A percentile compares a stretch with the other conserved stretches of the same genome.
phyloP scores from a whole-genome alignment of 164 flowering plant genomes.

The Macadamia integrifolia region DNA sequence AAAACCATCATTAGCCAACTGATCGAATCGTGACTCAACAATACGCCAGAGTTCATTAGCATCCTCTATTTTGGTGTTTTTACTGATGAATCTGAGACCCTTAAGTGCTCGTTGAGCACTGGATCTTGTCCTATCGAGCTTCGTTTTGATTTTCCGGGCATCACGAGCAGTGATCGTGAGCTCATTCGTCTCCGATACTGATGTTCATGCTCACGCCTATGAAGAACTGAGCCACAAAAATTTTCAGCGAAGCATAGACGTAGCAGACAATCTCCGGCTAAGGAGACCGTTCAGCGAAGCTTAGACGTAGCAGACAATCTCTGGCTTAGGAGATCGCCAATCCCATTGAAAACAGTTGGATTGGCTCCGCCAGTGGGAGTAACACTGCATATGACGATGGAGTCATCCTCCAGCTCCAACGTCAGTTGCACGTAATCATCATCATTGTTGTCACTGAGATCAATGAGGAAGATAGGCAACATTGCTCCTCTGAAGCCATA shows the following conservation, averaged over 20 bases:
- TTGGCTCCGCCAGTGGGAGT: constrained; percentile 33
- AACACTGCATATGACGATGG: constrained; percentile 51
- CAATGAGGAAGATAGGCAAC: constrained; percentile 15
- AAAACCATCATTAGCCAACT: too few relatives aligned
- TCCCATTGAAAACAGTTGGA: constrained; percentile 1
- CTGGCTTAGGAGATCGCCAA: constrained; percentile 21
- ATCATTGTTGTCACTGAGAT: constrained; percentile 29
- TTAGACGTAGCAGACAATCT: constrained; percentile 42
- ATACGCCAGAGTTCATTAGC: too few relatives aligned
- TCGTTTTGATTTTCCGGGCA: constrained; percentile 44
- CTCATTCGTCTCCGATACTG: constrained; percentile 26
- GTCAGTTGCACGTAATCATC: constrained; percentile 75
- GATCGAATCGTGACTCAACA: too few relatives aligned
- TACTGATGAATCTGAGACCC: too few relatives aligned
- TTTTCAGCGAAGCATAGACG: constrained; percentile 15
- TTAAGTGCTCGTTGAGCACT: constrained; percentile 31
- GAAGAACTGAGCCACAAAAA: constrained; percentile 55
- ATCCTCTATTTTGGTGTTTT: too few relatives aligned
- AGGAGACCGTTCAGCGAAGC: constrained; percentile 9
- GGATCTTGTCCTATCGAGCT: constrained; percentile 55
- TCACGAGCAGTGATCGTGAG: constrained; percentile 39
- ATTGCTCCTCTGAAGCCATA: too few relatives aligned
- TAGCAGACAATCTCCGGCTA: constrained; percentile 41
- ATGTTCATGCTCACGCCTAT: constrained; percentile 33
- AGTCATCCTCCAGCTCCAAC: constrained; percentile 56